These are phyloP conservation scores for Solanum commersonii DNA, from an alignment of 257 asterid genomes.

Conservation along the genomic window DNA sequence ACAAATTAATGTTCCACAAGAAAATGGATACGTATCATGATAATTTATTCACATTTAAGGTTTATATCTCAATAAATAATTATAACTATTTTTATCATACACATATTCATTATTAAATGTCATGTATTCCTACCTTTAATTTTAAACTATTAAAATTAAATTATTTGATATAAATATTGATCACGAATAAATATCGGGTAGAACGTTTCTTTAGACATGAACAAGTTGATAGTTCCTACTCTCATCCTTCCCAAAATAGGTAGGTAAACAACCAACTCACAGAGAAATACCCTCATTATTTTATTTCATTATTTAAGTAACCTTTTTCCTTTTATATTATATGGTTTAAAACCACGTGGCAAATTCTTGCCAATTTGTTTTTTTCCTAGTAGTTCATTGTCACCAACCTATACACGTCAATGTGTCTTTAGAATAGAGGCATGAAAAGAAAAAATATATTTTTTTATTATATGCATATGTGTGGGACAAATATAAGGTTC, in stretches of 20 bases:
- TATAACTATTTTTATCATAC: background rate
- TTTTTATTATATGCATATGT: background rate
- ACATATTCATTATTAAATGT: background rate
- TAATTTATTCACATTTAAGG: background rate
- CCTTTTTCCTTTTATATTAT: background rate
- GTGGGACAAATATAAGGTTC: background rate
- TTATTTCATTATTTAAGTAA: background rate
- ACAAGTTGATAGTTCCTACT: slow-evolving; percentile 10
- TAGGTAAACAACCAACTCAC: background rate
- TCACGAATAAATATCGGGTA: background rate
- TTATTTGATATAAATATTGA: background rate
- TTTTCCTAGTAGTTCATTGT: background rate
- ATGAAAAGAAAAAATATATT: background rate
- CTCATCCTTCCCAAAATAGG: background rate
- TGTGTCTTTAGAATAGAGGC: background rate
- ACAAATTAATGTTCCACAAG: background rate
- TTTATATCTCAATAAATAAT: background rate
- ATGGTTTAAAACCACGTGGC: background rate
- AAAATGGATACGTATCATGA: background rate
- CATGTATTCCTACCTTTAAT: background rate
- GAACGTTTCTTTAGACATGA: background rate
- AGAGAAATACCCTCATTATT: background rate
- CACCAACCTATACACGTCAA: slow-evolving; percentile 6
- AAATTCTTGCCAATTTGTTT: background rate
- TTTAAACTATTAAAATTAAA: background rate